Conservation (phyloP, 495 filamentous ascomycete species). For the Podospora sp. region DNA sequence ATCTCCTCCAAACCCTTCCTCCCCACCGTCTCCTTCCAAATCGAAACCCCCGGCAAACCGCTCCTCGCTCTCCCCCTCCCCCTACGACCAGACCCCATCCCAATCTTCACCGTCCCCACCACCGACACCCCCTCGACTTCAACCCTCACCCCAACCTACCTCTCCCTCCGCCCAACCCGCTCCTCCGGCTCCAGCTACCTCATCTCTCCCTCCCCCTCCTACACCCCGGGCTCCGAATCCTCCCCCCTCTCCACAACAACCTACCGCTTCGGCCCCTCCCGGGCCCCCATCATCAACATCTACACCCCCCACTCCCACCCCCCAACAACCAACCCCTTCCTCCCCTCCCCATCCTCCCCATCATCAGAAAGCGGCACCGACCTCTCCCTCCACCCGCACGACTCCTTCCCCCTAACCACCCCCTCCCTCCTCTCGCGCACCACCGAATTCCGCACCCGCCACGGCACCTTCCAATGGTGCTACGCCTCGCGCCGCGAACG, state of each 20-base stretch:
- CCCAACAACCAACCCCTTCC: conserved; percentile 21
- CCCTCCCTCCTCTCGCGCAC: conserved; percentile 45
- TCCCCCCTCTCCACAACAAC: conserved; percentile 43
- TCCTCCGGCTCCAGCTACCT: conserved; percentile 49
- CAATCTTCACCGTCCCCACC: conserved; percentile 40
- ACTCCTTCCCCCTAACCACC: conserved; percentile 38
- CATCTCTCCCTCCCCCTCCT: conserved; percentile 16
- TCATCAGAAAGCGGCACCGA: background rate
- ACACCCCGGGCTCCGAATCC: conserved; percentile 25
- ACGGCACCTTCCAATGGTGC: conserved; percentile 51
- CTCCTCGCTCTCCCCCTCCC: conserved; percentile 50
- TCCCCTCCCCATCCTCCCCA: background rate
- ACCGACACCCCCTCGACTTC: background rate
- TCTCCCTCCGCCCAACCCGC: conserved; percentile 45
- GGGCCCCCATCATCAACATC: conserved; percentile 33
- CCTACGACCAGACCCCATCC: conserved; percentile 45
- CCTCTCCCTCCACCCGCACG: conserved; percentile 3
- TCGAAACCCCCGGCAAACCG: conserved; percentile 49
- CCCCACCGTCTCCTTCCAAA: conserved; percentile 43
- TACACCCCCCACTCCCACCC: conserved; percentile 28
- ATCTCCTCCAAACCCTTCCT: conserved; percentile 31
- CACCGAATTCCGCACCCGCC: conserved; percentile 40
- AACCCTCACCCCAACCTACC: conserved; percentile 41
- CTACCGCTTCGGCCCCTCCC: conserved; percentile 55
- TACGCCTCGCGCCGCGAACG: conserved; percentile 46